These are phyloP conservation scores for Leptographium flavum DNA, from an alignment of 2,329 filamentous ascomycete species.

Conservation along the genomic window DNA sequence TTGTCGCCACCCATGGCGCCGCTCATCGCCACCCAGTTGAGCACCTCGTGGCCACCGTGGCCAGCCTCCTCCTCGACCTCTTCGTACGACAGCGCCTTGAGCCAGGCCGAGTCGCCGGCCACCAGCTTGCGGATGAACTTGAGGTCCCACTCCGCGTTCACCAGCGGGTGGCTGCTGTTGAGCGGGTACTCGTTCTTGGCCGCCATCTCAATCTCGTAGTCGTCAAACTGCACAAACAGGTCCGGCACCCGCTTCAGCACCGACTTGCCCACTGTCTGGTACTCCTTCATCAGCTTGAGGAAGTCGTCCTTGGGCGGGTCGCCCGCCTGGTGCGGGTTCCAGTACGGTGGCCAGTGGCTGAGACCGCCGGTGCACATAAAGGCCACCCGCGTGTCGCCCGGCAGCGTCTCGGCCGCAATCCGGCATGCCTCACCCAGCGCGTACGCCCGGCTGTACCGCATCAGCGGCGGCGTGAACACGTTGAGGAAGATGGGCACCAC, in stretches of 20 bases:
- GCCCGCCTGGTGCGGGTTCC: constrained; percentile 9
- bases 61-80: constrained; percentile 11
- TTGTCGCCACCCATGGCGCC: constrained; percentile 8
- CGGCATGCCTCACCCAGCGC: constrained; percentile 17
- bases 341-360: constrained; percentile 10
- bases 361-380: constrained; percentile 10
- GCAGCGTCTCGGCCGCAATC: constrained; percentile 11
- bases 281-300: constrained; percentile 11
- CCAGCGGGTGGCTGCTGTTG: constrained; percentile 10
- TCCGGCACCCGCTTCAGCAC: constrained; percentile 7
- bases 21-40: constrained; percentile 10
- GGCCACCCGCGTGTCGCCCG: constrained; percentile 5
- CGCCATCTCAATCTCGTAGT: constrained; percentile 10
- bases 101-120: constrained; percentile 7
- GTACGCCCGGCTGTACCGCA: constrained; percentile 16
- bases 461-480: constrained; percentile 10
- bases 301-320: constrained; percentile 10
- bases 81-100: constrained; percentile 7
- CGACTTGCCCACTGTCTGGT: constrained; percentile 10
- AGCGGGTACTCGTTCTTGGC: constrained; percentile 11
- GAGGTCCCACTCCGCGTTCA: constrained; percentile 10
- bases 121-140: constrained; percentile 6
- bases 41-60: constrained; percentile 10
- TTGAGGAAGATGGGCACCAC: constrained; percentile 9
- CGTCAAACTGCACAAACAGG: constrained; percentile 9